Evolutionary conservation across 208 protist species (phyloP), one percentile per base, ranked within the genome.

Genomic region (Trypanosomatidae sp.): DNA sequence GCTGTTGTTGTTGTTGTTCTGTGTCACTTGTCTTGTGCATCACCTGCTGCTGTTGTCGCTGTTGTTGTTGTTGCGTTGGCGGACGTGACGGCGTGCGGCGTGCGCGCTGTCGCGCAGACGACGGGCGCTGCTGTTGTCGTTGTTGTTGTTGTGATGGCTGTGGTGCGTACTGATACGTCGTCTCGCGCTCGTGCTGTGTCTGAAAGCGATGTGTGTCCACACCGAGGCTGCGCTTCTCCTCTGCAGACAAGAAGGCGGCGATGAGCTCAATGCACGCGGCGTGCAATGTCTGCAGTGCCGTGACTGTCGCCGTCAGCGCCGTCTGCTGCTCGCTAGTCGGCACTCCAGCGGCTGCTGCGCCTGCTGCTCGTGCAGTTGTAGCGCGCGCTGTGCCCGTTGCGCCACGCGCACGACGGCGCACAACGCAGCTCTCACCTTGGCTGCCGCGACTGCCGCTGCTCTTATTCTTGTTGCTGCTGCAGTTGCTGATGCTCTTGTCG

Each of bases 171-270:
- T 92, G 83, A 49, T 92, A 92, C 15, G 49, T 70, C 0, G 48
- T 71, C 6, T n/a, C 47, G 16, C 51, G 42, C 54, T 85, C 62
- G 23, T 15, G 39, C 8, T 52, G 52, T n/a, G 83, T 78, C 54
- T 92, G 83, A 50, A 83, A 86, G 39, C 67, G 58, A 37, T 88
- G 74, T 0, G 75, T 78, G 50, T 84, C 52, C 42, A 92, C 40
- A 40, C 83, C 83, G 28, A 88, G 63, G 50, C 74, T 69, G 20
- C 73, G 67, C 56, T 88, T 92, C 41, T 92, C 83, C 50, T 88
- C 77, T 24, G 62, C 65, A 0, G 83, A 76, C 33, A 86, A 46
- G 44, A 74, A 84, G 7, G 50, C 27, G 1, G 83, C 61, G 4
- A 86, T 63, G 26, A 92, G 55, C 48, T 92, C 77, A 8, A 61